A percentile compares a stretch with the other conserved stretches of the same genome.
Evolutionary conservation across 169 alveolate genomes (phyloP).

Genomic region (Plasmodium fragile): DNA sequence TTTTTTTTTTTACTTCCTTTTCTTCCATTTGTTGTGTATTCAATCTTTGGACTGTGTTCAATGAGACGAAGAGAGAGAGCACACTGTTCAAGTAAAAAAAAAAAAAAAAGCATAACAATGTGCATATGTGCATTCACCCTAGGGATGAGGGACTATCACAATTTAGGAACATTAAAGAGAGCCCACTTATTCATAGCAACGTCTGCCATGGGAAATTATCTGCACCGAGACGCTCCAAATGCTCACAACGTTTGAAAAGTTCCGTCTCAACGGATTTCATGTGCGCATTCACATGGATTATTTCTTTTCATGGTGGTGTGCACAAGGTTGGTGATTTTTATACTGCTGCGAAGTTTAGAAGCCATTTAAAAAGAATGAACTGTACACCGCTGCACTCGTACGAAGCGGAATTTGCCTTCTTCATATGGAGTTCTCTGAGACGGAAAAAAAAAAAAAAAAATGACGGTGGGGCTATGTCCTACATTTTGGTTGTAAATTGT

Average conservation of each 20-base stretch:
- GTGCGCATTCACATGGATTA: background rate
- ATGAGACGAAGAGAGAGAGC: background rate
- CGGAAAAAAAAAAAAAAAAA: background rate
- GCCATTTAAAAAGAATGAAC: background rate
- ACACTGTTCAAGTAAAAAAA: background rate
- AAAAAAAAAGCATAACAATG: background rate
- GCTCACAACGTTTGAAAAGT: background rate
- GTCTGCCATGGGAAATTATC: background rate
- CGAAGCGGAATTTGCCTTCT: background rate
- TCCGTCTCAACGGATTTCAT: background rate
- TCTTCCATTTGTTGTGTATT: background rate
- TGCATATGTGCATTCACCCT: background rate
- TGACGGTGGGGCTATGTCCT: background rate
- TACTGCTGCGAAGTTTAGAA: background rate
- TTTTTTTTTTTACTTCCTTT: background rate
- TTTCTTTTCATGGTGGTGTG: background rate
- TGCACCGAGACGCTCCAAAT: background rate
- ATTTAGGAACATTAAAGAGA: background rate
- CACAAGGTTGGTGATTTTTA: background rate
- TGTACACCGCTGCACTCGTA: background rate
- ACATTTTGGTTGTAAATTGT: background rate
- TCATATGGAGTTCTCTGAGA: background rate
- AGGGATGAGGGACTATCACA: background rate
- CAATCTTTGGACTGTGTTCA: background rate
- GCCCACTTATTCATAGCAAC: background rate